Conservation (phyloP, 352 stramenopile genomes). For the Globisporangium sylvaticum region DNA sequence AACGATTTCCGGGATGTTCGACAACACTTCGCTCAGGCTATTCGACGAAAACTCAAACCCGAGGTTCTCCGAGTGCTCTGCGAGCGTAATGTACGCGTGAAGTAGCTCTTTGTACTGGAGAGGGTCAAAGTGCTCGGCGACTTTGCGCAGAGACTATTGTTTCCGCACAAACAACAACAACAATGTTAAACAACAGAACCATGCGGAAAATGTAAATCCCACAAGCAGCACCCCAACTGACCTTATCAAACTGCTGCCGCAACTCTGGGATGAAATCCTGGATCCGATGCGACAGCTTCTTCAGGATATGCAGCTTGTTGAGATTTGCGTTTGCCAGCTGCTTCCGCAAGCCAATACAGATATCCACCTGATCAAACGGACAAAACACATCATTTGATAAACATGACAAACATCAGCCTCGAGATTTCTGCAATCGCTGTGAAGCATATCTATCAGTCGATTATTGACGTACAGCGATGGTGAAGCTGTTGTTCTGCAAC, state of each 20-base stretch:
- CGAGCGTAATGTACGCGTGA: conserved; percentile 77
- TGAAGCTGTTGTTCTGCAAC: conserved; percentile 60
- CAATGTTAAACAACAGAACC: not conserved
- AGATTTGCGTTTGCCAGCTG: conserved; percentile 41
- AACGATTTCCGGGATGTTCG: conserved; percentile 76
- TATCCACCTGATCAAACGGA: conserved; percentile 47
- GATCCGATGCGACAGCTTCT: conserved; percentile 57
- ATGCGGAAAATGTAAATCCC: not conserved
- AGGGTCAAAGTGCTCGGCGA: conserved; percentile 66
- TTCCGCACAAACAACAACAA: not conserved
- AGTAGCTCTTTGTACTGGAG: conserved; percentile 76
- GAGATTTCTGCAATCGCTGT: not conserved
- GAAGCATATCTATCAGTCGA: not conserved
- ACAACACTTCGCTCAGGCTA: conserved; percentile 62
- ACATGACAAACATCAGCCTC: not conserved
- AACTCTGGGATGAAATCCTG: conserved; percentile 76
- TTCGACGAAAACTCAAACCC: conserved; percentile 76
- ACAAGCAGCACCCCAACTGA: conserved; percentile 11
- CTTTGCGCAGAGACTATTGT: conserved; percentile 61
- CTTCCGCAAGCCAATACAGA: conserved; percentile 58
- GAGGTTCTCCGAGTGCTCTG: conserved; percentile 70
- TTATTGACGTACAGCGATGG: conserved; percentile 43
- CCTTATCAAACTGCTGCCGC: conserved; percentile 67
- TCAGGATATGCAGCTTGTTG: conserved; percentile 49
- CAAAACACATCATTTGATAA: not conserved